Evolutionary conservation across 2,329 filamentous ascomycete genomes (phyloP).

Genomic region (Penicillium sp.): DNA sequence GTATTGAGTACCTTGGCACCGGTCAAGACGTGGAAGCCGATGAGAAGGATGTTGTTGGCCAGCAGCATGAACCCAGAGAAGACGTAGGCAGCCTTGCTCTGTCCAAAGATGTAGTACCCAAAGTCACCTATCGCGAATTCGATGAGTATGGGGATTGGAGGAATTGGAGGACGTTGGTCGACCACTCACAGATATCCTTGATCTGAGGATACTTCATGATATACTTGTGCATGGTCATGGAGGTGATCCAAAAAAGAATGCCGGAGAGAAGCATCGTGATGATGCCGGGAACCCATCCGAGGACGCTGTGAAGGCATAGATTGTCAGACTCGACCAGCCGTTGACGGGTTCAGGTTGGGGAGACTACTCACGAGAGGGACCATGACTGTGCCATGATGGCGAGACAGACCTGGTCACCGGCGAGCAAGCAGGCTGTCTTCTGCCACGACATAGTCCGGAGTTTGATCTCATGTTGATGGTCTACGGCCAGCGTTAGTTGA

Average conservation of each 20-base stretch:
- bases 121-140: slow-evolving; percentile 42
- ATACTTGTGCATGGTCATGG: slow-evolving; percentile 52
- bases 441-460: slow-evolving; percentile 56
- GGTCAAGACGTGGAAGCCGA: slow-evolving; percentile 52
- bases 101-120: slow-evolving; percentile 49
- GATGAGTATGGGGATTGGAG: too few relatives aligned
- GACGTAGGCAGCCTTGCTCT: slow-evolving; percentile 44
- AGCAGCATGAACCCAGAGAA: slow-evolving; percentile 44
- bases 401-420: slow-evolving; percentile 51
- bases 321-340: slow-evolving; percentile 3
- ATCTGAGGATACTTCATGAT: slow-evolving; percentile 54
- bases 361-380: slow-evolving; percentile 45
- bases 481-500: slow-evolving; percentile 9
- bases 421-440: slow-evolving; percentile 50
- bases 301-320: slow-evolving; percentile 18
- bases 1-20: slow-evolving; percentile 52
- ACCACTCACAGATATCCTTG: slow-evolving; percentile 46
- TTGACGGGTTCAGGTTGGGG: too few relatives aligned
- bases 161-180: too few relatives aligned
- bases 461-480: slow-evolving; percentile 45
- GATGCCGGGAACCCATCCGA: slow-evolving; percentile 25
- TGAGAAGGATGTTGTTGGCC: slow-evolving; percentile 53
- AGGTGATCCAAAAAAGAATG: slow-evolving; percentile 51
- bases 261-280: slow-evolving; percentile 45
- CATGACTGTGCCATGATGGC: slow-evolving; percentile 54